Conservation (phyloP, 2,329 filamentous ascomycete genomes). For the Alternaria longipes region DNA sequence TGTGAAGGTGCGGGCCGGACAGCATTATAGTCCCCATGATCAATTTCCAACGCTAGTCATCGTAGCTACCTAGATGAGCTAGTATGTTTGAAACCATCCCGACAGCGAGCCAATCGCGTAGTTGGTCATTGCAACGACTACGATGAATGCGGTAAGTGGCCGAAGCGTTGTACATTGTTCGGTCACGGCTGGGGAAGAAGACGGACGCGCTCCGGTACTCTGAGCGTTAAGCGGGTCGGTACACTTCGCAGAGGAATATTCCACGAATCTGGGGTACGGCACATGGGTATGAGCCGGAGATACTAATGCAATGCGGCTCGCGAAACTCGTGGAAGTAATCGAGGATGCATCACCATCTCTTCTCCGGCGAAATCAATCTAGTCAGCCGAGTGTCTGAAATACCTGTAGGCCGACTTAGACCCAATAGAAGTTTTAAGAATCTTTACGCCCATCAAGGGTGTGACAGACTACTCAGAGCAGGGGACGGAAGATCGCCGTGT, state of each 20-base stretch:
- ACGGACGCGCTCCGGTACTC: constrained; percentile 4
- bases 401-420: constrained; percentile 7
- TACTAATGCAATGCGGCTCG: constrained; percentile 10
- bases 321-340: neutral
- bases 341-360: neutral
- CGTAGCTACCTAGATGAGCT: neutral
- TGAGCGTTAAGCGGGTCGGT: neutral
- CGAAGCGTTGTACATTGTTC: constrained; percentile 2
- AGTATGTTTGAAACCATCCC: neutral
- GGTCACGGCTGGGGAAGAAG: neutral
- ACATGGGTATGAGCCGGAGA: constrained; percentile 1
- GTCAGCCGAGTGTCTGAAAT: neutral
- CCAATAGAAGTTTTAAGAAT: constrained; percentile 5
- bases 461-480: neutral
- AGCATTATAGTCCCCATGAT: constrained; percentile 18
- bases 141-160: constrained; percentile 10
- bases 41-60: neutral
- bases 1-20: constrained; percentile 17
- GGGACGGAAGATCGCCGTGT: neutral
- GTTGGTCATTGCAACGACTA: neutral
- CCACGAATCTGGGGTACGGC: constrained; percentile 16
- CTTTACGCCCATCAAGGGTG: neutral
- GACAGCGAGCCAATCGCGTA: constrained; percentile 18
- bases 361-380: neutral
- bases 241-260: neutral